Conservation (phyloP, 768 basidiomycete genomes). For the Lactarius evosmus region DNA sequence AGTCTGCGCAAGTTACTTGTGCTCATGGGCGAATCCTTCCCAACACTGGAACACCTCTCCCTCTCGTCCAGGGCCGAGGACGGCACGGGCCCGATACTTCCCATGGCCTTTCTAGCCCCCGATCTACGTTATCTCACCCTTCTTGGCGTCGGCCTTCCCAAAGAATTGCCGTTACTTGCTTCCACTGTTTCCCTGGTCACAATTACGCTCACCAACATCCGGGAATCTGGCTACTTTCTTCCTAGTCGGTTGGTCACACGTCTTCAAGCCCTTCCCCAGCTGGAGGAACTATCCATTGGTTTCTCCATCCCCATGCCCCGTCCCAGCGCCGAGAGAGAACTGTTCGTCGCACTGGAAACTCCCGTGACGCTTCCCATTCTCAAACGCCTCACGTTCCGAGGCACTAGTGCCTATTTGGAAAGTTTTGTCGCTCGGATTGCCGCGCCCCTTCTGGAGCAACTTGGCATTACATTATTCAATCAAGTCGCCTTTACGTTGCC, state of each 20-base stretch:
- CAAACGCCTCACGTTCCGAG: no score
- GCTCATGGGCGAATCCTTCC: background rate
- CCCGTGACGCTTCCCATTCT: no score
- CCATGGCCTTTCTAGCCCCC: background rate
- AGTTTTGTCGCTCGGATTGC: no score
- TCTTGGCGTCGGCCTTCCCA: background rate
- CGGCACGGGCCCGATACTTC: background rate
- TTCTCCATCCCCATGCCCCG: background rate
- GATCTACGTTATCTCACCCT: background rate
- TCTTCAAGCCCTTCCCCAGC: background rate
- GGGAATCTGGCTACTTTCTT: background rate
- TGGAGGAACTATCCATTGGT: background rate
- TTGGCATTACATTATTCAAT: no score
- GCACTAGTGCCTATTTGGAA: no score
- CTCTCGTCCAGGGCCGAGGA: background rate
- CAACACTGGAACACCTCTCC: background rate
- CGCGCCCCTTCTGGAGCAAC: no score
- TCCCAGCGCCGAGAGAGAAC: background rate
- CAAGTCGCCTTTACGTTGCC: no score
- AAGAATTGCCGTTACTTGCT: background rate
- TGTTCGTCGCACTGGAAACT: no score
- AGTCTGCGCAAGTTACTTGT: background rate
- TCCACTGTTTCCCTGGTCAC: background rate
- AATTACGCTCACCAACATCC: background rate
- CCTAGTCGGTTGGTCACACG: background rate